A percentile compares a stretch with the other conserved stretches of the same genome.
phyloP scores from a whole-genome alignment of 2,329 filamentous ascomycete genomes.

The Paradendryphiella salina region DNA sequence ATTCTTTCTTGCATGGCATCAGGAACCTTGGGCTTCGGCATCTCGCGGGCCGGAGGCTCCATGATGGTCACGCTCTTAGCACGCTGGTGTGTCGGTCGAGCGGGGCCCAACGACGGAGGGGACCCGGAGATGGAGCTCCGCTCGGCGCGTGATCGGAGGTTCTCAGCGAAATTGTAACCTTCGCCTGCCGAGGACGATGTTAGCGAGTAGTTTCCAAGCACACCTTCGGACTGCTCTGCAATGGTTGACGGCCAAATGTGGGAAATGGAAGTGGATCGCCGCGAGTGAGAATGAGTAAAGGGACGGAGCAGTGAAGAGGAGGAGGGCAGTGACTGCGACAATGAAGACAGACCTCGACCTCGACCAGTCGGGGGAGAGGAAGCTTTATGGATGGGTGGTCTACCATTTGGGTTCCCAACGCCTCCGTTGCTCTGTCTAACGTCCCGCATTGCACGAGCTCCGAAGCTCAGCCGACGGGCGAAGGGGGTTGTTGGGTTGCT shows the following conservation, averaged over 20 bases:
- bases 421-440: slow-evolving; percentile 60
- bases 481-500: slow-evolving; percentile 73
- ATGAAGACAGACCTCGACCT: slow-evolving; percentile 62
- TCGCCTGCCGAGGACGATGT: slow-evolving; percentile 71
- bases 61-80: slow-evolving; percentile 68
- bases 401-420: slow-evolving; percentile 64
- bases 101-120: slow-evolving; percentile 20
- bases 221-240: slow-evolving; percentile 38
- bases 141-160: slow-evolving; percentile 88
- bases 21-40: slow-evolving; percentile 65
- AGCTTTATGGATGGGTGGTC: slow-evolving; percentile 57
- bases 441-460: slow-evolving; percentile 75
- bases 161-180: slow-evolving; percentile 96
- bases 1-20: slow-evolving; percentile 97
- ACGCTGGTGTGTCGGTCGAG: slow-evolving; percentile 58
- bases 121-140: slow-evolving; percentile 63
- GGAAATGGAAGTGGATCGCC: slow-evolving; percentile 32
- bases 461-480: slow-evolving; percentile 85
- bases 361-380: slow-evolving; percentile 58
- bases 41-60: slow-evolving; percentile 60
- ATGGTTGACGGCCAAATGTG: slow-evolving; percentile 36
- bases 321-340: slow-evolving; percentile 41
- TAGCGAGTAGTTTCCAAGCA: slow-evolving; percentile 61
- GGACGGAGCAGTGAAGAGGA: slow-evolving; percentile 30
- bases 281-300: slow-evolving; percentile 26